Conservation (phyloP, 2,329 filamentous ascomycete genomes). For the Paraphaeosphaeria minitans region DNA sequence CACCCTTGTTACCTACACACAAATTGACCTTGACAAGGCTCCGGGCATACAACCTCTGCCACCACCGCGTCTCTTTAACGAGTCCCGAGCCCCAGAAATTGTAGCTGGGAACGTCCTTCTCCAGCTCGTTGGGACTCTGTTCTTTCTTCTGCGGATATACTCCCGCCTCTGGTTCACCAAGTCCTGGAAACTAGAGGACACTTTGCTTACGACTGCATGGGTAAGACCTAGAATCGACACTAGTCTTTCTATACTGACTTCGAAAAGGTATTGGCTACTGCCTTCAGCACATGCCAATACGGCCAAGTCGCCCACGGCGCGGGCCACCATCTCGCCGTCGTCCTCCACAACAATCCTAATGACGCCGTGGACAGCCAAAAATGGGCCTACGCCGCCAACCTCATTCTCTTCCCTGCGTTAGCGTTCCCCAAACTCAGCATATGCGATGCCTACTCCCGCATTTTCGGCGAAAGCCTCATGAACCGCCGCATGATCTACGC, state of each 20-base stretch:
- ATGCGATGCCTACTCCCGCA: constrained; percentile 27
- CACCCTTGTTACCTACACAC: not conserved
- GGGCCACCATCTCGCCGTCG: constrained; percentile 21
- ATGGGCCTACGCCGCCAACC: constrained; percentile 25
- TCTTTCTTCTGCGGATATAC: constrained; percentile 27
- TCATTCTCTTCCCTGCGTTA: constrained; percentile 23
- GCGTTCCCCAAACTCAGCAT: constrained; percentile 30
- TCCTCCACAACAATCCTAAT: constrained; percentile 1
- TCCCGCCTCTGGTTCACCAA: constrained; percentile 24
- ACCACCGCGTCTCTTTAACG: constrained; percentile 4
- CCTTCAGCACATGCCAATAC: constrained; percentile 27
- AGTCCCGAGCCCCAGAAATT: constrained; percentile 23
- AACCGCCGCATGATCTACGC: constrained; percentile 24
- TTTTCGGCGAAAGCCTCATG: constrained; percentile 23
- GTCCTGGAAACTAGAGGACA: constrained; percentile 26
- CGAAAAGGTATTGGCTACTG: constrained; percentile 20
- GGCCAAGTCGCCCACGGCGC: constrained; percentile 25
- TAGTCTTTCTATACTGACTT: not conserved
- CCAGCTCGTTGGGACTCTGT: constrained; percentile 21
- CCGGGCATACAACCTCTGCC: not conserved
- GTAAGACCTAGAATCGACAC: constrained; percentile 12
- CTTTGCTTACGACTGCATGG: constrained; percentile 23
- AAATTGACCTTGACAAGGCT: not conserved
- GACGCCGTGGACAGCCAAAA: constrained; percentile 22
- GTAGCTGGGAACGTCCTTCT: constrained; percentile 24